Base-by-base conservation (phyloP, 2,329 filamentous ascomycete species). In the Colletotrichum sp. region DNA sequence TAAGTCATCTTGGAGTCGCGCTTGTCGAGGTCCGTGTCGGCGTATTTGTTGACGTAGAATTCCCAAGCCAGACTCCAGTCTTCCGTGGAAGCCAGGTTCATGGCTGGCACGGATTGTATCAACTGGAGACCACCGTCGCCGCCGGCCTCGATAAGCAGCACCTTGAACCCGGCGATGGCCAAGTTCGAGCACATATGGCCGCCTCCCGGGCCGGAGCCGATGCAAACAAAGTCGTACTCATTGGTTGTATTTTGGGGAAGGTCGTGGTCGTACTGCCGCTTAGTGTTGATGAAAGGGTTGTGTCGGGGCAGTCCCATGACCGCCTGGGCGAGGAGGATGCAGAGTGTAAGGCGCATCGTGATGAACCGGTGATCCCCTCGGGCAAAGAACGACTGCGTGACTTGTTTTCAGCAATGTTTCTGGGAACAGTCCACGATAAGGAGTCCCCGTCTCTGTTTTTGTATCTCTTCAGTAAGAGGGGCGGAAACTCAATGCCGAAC, bases 91-190 rank as follows among this genome's bases (percentile, higher is more conserved):
- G 55, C 55, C 4, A 59, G 25, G 55, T 59, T 59, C 55, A 59
- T 59, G 15, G 55, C 55, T 12, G 55, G 55, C 0, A 59, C 55
- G 13, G 55, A 59, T 19, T 59, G 55, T 5, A 59, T 59, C 25
- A 59, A 8, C 25, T 59, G 25, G 15, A 59, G 62, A 32, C 86
- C 88, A 76, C 90, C 86, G 78, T 92, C 90, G 63, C 89, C 88
- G 59, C 90, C 90, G 19, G 90, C 90, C 76, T 92, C 90, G n/a
- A 92, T 87, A 4, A 92, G 84, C 25, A 92, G 86, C 3, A 90
- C 89, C 75, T 86, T 89, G 82, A 89, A 87, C 57, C 90, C 90
- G 7, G 89, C 89, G n/a, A 88, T 84, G 12, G 90, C 90, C 55
- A 92, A 87, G 66, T 90, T 87, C 55, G 88, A 87, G 9, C 90